Conservation (phyloP, 176 grass and related monocot genomes). For the Carex scoparia region DNA sequence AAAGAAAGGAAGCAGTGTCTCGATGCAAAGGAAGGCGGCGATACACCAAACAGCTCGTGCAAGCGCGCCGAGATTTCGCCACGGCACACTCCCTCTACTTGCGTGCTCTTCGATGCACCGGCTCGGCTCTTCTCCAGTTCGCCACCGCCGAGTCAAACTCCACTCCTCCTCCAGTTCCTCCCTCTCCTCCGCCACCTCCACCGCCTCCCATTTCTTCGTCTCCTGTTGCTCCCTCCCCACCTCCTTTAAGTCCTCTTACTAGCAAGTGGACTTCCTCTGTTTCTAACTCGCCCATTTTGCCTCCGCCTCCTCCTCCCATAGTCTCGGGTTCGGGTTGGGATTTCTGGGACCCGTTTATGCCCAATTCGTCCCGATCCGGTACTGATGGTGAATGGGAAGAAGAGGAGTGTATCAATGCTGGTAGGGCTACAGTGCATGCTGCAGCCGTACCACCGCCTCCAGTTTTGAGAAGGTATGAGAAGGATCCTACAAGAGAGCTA, state of each 20-base stretch:
- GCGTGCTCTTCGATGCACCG: slow-evolving; percentile 66
- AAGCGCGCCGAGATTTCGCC: slow-evolving; percentile 67
- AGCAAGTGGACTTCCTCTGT: slow-evolving; percentile 66
- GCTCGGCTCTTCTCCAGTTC: slow-evolving; percentile 82
- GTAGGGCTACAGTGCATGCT: slow-evolving; percentile 25
- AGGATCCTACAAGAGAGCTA: slow-evolving; percentile 60
- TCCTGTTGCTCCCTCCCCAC: not conserved
- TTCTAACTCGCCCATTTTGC: slow-evolving; percentile 64
- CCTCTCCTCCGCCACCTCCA: slow-evolving; percentile 21
- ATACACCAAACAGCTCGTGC: slow-evolving; percentile 89
- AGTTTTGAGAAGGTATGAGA: slow-evolving; percentile 53
- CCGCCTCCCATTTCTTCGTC: slow-evolving; percentile 24
- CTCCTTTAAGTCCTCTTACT: slow-evolving; percentile 46
- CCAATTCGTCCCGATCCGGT: slow-evolving; percentile 60
- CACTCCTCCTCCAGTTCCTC: slow-evolving; percentile 32
- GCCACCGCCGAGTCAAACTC: slow-evolving; percentile 73
- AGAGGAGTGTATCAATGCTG: slow-evolving; percentile 34
- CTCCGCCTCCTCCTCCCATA: slow-evolving; percentile 58
- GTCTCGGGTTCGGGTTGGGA: slow-evolving; percentile 77
- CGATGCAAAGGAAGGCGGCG: slow-evolving; percentile 83
- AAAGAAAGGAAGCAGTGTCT: slow-evolving; percentile 78
- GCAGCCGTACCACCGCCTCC: slow-evolving; percentile 43
- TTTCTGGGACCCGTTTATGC: slow-evolving; percentile 97
- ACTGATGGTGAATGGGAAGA: slow-evolving; percentile 83
- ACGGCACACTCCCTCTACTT: slow-evolving; percentile 89